Evolutionary conservation across 768 basidiomycete genomes (phyloP).

Genomic region (Rhodosporidiobolus sp.): DNA sequence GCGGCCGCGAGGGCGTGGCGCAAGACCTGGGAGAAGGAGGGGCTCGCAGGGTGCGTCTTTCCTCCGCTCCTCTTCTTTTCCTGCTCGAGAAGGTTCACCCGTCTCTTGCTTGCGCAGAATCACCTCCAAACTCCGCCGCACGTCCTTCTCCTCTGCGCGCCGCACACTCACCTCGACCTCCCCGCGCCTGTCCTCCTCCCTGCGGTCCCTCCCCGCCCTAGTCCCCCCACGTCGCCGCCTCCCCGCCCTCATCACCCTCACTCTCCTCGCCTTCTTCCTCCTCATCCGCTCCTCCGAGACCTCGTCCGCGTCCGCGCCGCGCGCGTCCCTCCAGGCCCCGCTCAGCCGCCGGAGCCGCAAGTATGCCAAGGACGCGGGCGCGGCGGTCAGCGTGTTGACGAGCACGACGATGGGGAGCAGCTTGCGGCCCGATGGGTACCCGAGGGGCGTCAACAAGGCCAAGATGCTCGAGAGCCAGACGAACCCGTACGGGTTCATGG

Average conservation of each 20-base stretch:
- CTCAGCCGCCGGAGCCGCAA: neutral
- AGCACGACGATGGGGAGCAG: neutral
- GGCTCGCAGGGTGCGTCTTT: slow-evolving; percentile 6
- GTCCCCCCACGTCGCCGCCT: slow-evolving; percentile 7
- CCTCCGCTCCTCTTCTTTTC: no score
- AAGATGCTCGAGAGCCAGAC: slow-evolving; percentile 19
- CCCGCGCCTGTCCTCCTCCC: neutral
- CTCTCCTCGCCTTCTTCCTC: slow-evolving; percentile 10
- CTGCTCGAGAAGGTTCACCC: neutral
- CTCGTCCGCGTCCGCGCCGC: neutral
- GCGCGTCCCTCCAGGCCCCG: neutral
- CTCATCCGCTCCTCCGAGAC: slow-evolving; percentile 11
- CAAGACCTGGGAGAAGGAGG: slow-evolving; percentile 20
- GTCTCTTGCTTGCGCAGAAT: neutral
- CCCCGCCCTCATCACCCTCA: neutral
- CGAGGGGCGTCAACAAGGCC: slow-evolving; percentile 2
- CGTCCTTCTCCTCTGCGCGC: slow-evolving; percentile 7
- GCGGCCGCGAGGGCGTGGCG: slow-evolving; percentile 8
- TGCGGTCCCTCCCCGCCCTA: neutral
- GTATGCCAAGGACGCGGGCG: neutral
- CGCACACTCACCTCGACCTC: slow-evolving; percentile 5
- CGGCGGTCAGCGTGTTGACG: neutral
- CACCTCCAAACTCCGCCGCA: neutral
- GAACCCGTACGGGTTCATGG: slow-evolving; percentile 28
- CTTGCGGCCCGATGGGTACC: neutral